These are phyloP conservation scores for Aspergillus puulaauensis DNA, from an alignment of 2,329 filamentous ascomycete genomes.

Conservation along the genomic window DNA sequence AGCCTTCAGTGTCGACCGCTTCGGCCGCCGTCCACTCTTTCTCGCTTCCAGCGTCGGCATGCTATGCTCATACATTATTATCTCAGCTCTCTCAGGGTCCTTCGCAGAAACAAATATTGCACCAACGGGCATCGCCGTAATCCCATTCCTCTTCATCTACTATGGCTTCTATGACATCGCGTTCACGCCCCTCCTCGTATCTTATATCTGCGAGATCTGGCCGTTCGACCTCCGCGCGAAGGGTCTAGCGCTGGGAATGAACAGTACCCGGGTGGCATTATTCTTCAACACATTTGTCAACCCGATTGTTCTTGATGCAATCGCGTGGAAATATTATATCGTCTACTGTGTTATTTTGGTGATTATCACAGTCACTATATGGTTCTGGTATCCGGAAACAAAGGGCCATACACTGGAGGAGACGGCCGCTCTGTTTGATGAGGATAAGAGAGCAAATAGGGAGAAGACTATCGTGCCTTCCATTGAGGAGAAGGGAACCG, in stretches of 20 bases:
- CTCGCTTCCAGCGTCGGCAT: constrained; percentile 21
- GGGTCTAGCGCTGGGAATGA: constrained; percentile 25
- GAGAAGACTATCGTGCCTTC: neutral
- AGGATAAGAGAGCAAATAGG: neutral
- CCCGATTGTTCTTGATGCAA: constrained; percentile 33
- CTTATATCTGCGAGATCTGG: constrained; percentile 59
- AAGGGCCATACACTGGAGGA: constrained; percentile 31
- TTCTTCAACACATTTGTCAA: constrained; percentile 31
- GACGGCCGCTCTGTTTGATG: constrained; percentile 29
- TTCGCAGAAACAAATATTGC: constrained; percentile 18
- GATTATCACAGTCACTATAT: constrained; percentile 21
- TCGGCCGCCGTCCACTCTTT: neutral
- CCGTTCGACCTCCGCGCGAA: constrained; percentile 55
- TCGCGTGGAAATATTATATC: constrained; percentile 37
- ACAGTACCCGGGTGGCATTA: constrained; percentile 24
- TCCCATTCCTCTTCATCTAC: constrained; percentile 61
- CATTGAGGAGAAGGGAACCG: neutral
- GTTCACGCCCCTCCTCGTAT: constrained; percentile 57
- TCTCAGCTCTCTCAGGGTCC: constrained; percentile 21
- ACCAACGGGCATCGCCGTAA: constrained; percentile 36
- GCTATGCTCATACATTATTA: constrained; percentile 24
- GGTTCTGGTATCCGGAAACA: constrained; percentile 30
- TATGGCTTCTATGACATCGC: constrained; percentile 61
- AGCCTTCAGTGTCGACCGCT: neutral
- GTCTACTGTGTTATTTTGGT: constrained; percentile 32